Conservation (phyloP, 768 basidiomycete species). For the Cystobasidium ongulense region DNA sequence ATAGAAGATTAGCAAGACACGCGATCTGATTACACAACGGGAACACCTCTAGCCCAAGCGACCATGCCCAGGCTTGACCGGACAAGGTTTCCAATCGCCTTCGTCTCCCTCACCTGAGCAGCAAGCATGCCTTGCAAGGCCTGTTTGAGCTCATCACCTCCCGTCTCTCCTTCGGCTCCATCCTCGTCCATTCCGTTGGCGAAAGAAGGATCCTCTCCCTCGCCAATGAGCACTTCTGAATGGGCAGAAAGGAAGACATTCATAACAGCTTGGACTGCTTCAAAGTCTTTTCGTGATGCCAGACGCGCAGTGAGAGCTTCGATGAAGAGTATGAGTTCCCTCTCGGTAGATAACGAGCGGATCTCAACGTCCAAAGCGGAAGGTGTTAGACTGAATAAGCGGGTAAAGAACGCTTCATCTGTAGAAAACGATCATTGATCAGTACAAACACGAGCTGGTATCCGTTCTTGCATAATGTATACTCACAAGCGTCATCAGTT, state of each 20-base stretch:
- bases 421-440: constrained; percentile 7
- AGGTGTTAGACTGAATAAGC: constrained; percentile 76
- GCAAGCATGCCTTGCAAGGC: constrained; percentile 1
- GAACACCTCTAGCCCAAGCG: constrained; percentile 25
- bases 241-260: constrained; percentile 77
- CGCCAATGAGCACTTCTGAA: constrained; percentile 65
- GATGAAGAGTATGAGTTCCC: constrained; percentile 62
- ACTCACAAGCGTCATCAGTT: constrained; percentile 56
- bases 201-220: neutral
- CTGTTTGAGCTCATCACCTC: neutral
- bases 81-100: constrained; percentile 4
- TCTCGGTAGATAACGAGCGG: constrained; percentile 62
- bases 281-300: constrained; percentile 75
- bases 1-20: neutral
- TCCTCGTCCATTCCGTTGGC: neutral
- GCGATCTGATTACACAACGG: neutral
- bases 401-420: constrained; percentile 77
- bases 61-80: constrained; percentile 26
- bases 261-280: constrained; percentile 82
- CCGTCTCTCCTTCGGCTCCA: neutral
- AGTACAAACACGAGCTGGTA: neutral
- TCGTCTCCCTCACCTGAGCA: constrained; percentile 15
- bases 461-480: neutral
- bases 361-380: constrained; percentile 86
- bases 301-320: constrained; percentile 65